phyloP scores from a whole-genome alignment of 2,329 filamentous ascomycete genomes.

The Ascochyta clinopodiicola region DNA sequence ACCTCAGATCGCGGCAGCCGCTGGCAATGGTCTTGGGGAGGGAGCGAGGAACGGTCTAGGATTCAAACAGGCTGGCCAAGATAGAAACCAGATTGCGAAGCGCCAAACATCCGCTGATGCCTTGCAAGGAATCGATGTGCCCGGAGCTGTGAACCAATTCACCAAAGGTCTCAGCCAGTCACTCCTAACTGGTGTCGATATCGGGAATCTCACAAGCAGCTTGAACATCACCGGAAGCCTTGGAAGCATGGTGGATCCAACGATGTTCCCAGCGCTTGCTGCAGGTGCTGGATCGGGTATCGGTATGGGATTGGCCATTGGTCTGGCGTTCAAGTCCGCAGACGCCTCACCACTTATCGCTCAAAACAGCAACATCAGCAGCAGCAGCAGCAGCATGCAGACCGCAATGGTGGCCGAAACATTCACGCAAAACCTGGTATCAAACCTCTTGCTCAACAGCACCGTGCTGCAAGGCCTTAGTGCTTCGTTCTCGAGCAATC shows the following conservation, averaged over 20 bases:
- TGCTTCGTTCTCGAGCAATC: not conserved
- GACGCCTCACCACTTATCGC: constrained; percentile 9
- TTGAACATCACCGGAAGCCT: constrained; percentile 3
- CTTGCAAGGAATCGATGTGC: constrained; percentile 20
- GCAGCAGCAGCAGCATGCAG: constrained; percentile 17
- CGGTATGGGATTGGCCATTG: constrained; percentile 34
- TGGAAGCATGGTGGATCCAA: constrained; percentile 12
- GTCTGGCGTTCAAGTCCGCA: constrained; percentile 22
- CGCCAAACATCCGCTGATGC: constrained; percentile 19
- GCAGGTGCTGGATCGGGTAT: constrained; percentile 39
- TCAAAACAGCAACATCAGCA: constrained; percentile 13
- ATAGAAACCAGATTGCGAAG: constrained; percentile 1
- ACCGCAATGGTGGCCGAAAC: constrained; percentile 26
- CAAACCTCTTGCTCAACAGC: constrained; percentile 34
- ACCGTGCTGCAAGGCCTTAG: constrained; percentile 20
- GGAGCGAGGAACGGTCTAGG: constrained; percentile 34
- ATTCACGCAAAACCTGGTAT: constrained; percentile 30
- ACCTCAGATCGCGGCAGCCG: constrained; percentile 35
- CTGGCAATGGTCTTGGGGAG: constrained; percentile 37
- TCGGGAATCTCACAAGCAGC: constrained; percentile 17
- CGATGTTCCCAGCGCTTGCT: constrained; percentile 29
- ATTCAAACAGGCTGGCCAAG: constrained; percentile 10
- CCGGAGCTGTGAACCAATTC: constrained; percentile 28
- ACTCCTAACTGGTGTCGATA: constrained; percentile 28
- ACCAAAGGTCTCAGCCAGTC: constrained; percentile 36